Evolutionary conservation across 306 rosid species (phyloP).

Genomic region (Phaseolus lunatus): DNA sequence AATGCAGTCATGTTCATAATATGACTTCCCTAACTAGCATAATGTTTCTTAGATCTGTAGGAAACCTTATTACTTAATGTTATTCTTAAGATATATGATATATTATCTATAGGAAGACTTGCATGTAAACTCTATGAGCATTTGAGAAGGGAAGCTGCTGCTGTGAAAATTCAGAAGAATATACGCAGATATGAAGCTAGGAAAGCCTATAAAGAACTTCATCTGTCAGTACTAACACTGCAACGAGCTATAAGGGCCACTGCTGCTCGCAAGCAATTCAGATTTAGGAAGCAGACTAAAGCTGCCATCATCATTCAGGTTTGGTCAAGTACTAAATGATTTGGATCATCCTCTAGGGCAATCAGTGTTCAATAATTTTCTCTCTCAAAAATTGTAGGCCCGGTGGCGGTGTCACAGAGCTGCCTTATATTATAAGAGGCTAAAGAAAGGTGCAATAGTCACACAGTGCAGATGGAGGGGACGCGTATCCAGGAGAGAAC

Average conservation of each 20-base stretch:
- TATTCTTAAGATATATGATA: conserved; percentile 40
- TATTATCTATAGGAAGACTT: conserved; percentile 72
- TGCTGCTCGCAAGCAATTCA: conserved; percentile 77
- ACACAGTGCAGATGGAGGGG: conserved; percentile 96
- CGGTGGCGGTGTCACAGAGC: conserved; percentile 88
- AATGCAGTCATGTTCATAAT: conserved; percentile 35
- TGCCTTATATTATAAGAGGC: conserved; percentile 71
- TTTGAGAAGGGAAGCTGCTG: conserved; percentile 85
- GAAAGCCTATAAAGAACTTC: conserved; percentile 66
- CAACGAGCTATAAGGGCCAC: conserved; percentile 90
- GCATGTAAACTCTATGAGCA: conserved; percentile 70
- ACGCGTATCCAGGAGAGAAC: conserved; percentile 73
- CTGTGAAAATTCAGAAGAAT: conserved; percentile 82
- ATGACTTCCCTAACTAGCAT: conserved; percentile 34
- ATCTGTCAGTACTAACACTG: conserved; percentile 64
- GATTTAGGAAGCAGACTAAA: conserved; percentile 77
- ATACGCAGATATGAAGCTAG: conserved; percentile 70
- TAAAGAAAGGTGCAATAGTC: conserved; percentile 73
- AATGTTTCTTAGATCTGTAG: conserved; percentile 32
- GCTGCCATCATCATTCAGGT: conserved; percentile 87
- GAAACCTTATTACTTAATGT: conserved; percentile 34
- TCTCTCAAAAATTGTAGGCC: conserved; percentile 64
- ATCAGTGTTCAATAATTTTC: conserved; percentile 29
- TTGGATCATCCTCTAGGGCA: conserved; percentile 32
- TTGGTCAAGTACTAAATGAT: conserved; percentile 36